Percentiles rank a stretch among this genome's conserved stretches.
These are phyloP conservation scores for Entomortierella parvispora DNA, from an alignment of 192 early-diverging fungal genomes.

Conservation along the genomic window DNA sequence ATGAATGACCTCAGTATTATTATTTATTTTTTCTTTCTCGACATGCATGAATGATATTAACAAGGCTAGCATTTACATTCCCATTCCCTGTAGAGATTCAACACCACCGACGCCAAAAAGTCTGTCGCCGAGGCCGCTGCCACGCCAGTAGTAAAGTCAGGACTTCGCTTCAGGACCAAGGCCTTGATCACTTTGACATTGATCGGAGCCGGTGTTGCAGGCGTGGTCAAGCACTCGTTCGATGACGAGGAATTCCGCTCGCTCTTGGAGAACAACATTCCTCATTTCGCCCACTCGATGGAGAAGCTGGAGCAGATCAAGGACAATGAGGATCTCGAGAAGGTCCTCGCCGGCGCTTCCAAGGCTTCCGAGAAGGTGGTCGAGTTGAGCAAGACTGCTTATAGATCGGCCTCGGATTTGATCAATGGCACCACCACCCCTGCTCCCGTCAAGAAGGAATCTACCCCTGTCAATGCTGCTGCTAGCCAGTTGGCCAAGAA, in stretches of 20 bases:
- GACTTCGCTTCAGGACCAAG: constrained; percentile 51
- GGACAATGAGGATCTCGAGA: constrained; percentile 47
- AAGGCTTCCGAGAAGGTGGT: constrained; percentile 17
- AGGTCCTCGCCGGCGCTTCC: constrained; percentile 15
- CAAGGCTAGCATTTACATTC: too few species aligned
- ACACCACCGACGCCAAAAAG: constrained; percentile 40
- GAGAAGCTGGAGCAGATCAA: constrained; percentile 45
- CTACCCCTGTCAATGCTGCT: neutral
- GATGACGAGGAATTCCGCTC: constrained; percentile 37
- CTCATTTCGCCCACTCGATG: constrained; percentile 43
- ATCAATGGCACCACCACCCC: constrained; percentile 51
- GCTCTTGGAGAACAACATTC: constrained; percentile 41
- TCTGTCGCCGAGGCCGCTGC: constrained; percentile 30
- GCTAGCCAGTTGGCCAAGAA: constrained; percentile 29
- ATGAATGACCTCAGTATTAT: neutral
- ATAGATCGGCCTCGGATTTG: constrained; percentile 34
- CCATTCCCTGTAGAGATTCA: constrained; percentile 50
- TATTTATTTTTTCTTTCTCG: too few species aligned
- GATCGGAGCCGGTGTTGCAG: constrained; percentile 39
- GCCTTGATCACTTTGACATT: constrained; percentile 40
- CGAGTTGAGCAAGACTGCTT: constrained; percentile 43
- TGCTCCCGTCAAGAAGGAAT: constrained; percentile 25
- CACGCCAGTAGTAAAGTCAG: constrained; percentile 16
- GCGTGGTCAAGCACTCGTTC: constrained; percentile 50
- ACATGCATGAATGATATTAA: too few species aligned